phyloP scores from a whole-genome alignment of 164 flowering plant genomes.

The Berberis thunbergii region DNA sequence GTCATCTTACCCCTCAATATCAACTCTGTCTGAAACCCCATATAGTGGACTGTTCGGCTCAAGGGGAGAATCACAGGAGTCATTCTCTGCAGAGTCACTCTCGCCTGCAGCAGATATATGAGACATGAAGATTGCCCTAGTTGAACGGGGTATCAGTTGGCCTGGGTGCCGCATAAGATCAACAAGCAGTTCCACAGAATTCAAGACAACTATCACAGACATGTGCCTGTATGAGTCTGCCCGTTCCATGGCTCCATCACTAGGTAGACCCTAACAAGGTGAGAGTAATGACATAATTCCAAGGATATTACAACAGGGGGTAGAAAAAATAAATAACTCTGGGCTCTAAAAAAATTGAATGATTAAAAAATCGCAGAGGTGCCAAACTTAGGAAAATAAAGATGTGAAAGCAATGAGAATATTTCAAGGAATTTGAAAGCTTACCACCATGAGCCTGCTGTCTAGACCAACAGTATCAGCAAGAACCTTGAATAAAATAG shows the following conservation, averaged over 20 bases:
- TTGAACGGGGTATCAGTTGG: constrained; percentile 75
- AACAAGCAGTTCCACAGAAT: constrained; percentile 81
- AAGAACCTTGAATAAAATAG: constrained; percentile 90
- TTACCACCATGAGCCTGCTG: constrained; percentile 83
- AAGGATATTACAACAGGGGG: not conserved
- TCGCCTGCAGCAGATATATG: constrained; percentile 93
- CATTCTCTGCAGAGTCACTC: constrained; percentile 99
- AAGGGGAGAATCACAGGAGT: constrained; percentile 97
- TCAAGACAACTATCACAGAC: constrained; percentile 82
- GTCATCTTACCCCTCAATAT: constrained; percentile 55
- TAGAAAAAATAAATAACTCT: not conserved
- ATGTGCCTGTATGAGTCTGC: constrained; percentile 79
- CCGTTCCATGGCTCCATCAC: constrained; percentile 53
- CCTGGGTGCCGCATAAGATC: constrained; percentile 98
- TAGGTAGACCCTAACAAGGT: constrained; percentile 69
- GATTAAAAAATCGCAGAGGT: too few relatives aligned
- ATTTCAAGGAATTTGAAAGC: not conserved
- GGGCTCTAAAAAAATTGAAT: too few relatives aligned
- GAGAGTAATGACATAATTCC: not conserved
- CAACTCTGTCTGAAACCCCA: constrained; percentile 65
- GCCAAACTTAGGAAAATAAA: too few relatives aligned
- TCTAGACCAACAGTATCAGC: constrained; percentile 97
- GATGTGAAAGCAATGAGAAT: too few relatives aligned
- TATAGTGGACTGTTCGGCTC: constrained; percentile 96
- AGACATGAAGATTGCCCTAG: constrained; percentile 71